Conservation (phyloP, 2,329 filamentous ascomycete species). For the Monosporascus sp. region DNA sequence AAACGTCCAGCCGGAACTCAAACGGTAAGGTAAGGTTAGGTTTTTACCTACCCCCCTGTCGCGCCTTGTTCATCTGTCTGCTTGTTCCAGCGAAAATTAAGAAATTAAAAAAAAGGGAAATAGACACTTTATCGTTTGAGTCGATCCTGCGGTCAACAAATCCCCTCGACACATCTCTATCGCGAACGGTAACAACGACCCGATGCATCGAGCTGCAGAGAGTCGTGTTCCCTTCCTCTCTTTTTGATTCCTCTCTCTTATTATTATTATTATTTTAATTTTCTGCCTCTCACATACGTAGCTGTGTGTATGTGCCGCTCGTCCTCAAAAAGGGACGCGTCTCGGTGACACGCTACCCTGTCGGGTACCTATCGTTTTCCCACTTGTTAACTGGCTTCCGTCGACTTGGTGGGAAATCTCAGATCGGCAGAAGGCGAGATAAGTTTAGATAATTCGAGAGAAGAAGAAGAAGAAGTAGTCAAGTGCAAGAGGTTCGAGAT, state of each 20-base stretch:
- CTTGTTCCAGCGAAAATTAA: neutral
- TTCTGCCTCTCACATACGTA: neutral
- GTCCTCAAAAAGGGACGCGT: neutral
- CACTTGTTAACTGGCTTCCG: neutral
- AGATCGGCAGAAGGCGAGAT: neutral
- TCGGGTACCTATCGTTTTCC: neutral
- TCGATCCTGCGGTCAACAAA: neutral
- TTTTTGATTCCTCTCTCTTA: conserved; percentile 15
- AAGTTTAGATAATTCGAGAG: neutral
- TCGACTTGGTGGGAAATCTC: neutral
- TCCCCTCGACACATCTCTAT: conserved; percentile 5
- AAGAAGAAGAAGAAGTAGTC: conserved; percentile 9
- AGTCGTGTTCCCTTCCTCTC: conserved; percentile 15
- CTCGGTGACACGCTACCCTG: neutral
- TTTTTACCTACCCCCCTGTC: neutral
- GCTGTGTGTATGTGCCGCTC: neutral
- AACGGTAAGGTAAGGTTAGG: neutral
- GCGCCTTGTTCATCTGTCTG: neutral
- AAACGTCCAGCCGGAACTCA: neutral
- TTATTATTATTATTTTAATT: conserved; percentile 8
- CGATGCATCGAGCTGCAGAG: conserved; percentile 11
- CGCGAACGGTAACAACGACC: conserved; percentile 10
- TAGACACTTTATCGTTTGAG: neutral
- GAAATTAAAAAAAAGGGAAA: neutral
- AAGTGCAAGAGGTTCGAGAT: conserved; percentile 33